Evolutionary conservation across 345 rosid genomes (phyloP), one percentile per base, ranked within the genome.

Genomic region (Turritis glabra): DNA sequence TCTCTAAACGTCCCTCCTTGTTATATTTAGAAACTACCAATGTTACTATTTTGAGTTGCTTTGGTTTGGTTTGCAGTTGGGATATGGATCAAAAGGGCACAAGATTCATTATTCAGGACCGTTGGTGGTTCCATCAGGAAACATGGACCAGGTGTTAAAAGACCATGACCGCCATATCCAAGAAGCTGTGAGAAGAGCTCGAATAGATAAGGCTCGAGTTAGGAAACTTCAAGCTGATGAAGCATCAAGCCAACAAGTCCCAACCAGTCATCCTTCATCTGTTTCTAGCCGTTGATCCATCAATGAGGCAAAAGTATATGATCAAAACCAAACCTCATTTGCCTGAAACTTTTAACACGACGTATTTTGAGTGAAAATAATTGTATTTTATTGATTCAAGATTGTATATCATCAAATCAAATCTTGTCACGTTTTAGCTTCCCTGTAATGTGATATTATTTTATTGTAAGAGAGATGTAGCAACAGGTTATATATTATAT

Each of bases 71-170:
- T 43, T 74, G 59, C 83, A 95, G 96, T 78, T 90, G 69, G 96
- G 94, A 11, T 89, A 92, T 50, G 97, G 99, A 35, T 92, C 99
- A 52, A 92, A 87, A 86, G 97, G 90, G 44, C 90, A 83, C 72
- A 95, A 90, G 81, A 92, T 89, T 56, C 97, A 95, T 81, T 95
- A 95, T 71, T 95, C 99, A 9, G 99, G 97, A 40, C 99, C 99
- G 0, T 79, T 95, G 82, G 52, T 93, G 29, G 89, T 82, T 40
- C 98, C 97, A 25, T 85, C 97, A 4, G 92, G 92, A 57, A 92
- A 90, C 79, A 79, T 88, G 93, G 99, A 95, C 75, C 97, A 95
- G 74, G 82, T 89, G 85, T 80, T 95, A n/a, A 95, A 88, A 83
- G 97, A 95, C 71, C 99, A 95, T 23, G 99, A 95, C 72, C 97